Conservation (phyloP, 139 green algal genomes). For the Closterium sp. region DNA sequence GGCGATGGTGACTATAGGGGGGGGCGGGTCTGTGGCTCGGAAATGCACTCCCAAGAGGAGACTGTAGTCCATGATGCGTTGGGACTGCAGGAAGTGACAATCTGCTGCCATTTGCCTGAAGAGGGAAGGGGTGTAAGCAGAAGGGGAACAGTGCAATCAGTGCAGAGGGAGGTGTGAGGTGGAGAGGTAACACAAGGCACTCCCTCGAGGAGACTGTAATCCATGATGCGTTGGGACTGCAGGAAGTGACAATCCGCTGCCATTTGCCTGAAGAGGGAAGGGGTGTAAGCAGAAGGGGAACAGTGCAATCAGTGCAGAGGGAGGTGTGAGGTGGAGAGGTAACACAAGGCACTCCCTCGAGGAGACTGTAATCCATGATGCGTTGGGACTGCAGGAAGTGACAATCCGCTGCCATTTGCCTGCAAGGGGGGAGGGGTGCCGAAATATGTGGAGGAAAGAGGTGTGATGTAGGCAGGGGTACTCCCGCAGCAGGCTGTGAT, state of each 20-base stretch:
- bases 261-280: neutral
- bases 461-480: no score
- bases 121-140: no score
- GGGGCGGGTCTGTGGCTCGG: conserved; percentile 9
- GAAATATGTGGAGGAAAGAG: no score
- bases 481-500: neutral
- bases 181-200: conserved; percentile 47
- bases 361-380: conserved; percentile 93
- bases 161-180: neutral
- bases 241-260: conserved; percentile 56
- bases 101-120: conserved; percentile 66
- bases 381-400: conserved; percentile 63
- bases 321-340: neutral
- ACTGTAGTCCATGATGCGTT: conserved; percentile 90
- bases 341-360: conserved; percentile 70
- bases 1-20: conserved; percentile 12
- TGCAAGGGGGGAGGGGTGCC: neutral
- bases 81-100: conserved; percentile 60
- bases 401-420: conserved; percentile 4
- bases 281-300: no score
- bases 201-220: conserved; percentile 87
- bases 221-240: conserved; percentile 78
- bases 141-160: no score
- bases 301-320: no score
- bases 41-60: conserved; percentile 77